Conservation (phyloP, 441 rosid species). For the Gossypium schwendimanii region DNA sequence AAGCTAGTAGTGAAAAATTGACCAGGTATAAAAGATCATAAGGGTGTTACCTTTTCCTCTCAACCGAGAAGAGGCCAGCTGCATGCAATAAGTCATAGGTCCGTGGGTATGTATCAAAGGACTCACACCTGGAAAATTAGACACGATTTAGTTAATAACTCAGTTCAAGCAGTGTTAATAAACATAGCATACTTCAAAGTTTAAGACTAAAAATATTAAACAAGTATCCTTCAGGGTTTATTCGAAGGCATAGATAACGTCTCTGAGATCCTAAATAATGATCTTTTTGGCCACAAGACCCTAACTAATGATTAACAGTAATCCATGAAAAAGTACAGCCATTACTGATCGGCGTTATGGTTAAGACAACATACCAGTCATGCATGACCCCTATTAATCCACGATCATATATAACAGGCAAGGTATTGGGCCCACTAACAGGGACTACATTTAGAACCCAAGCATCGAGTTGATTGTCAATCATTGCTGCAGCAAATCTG, state of each 20-base stretch:
- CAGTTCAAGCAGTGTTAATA: slow-evolving; percentile 4
- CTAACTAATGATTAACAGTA: background rate
- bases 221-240: background rate
- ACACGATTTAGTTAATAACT: slow-evolving; percentile 6
- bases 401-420: slow-evolving; percentile 93
- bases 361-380: slow-evolving; percentile 62
- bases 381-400: slow-evolving; percentile 94
- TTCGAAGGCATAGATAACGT: background rate
- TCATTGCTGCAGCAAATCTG: slow-evolving; percentile 89
- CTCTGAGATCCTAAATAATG: background rate
- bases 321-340: background rate
- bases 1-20: background rate
- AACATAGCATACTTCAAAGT: background rate
- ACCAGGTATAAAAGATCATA: background rate
- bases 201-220: background rate
- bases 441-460: slow-evolving; percentile 97
- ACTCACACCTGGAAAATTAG: slow-evolving; percentile 71
- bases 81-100: slow-evolving; percentile 86
- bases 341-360: background rate
- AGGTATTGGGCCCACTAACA: slow-evolving; percentile 77
- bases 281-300: background rate
- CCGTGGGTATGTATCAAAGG: slow-evolving; percentile 95
- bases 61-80: slow-evolving; percentile 76
- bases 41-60: slow-evolving; percentile 61
- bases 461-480: slow-evolving; percentile 59